A percentile compares a stretch with the other conserved stretches of the same genome.
phyloP scores from a whole-genome alignment of 495 filamentous ascomycete genomes.

The Delitschia confertaspora region DNA sequence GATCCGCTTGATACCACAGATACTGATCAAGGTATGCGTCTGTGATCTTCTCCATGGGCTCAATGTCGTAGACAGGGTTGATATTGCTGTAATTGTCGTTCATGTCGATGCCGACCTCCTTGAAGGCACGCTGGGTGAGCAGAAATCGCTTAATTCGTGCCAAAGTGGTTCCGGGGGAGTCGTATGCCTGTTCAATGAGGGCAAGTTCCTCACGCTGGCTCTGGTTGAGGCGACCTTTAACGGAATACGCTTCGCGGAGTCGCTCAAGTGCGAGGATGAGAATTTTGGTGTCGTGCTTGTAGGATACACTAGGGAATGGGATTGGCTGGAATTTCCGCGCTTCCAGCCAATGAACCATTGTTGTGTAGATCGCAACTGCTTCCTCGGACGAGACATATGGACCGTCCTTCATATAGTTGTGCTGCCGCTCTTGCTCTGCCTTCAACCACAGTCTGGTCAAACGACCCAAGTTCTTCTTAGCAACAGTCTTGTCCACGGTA shows the following conservation, averaged over 20 bases:
- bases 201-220: constrained; percentile 96
- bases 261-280: constrained; percentile 93
- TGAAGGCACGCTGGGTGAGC: constrained; percentile 94
- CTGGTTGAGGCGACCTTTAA: constrained; percentile 95
- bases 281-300: constrained; percentile 99
- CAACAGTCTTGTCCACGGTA: constrained; percentile 97
- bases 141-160: constrained; percentile 97
- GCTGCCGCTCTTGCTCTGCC: constrained; percentile 95
- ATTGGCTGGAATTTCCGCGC: constrained; percentile 97
- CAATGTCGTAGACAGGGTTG: constrained; percentile 98
- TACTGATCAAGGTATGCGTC: constrained; percentile 99
- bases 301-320: constrained; percentile 96
- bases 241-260: constrained; percentile 90
- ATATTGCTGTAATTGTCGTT: constrained; percentile 99
- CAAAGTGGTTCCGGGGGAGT: constrained; percentile 91
- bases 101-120: constrained; percentile 99
- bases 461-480: constrained; percentile 97
- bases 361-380: constrained; percentile 96
- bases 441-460: constrained; percentile 96
- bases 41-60: constrained; percentile 99
- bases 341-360: constrained; percentile 98
- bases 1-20: constrained; percentile 98
- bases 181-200: constrained; percentile 96
- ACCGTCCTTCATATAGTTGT: constrained; percentile 99
- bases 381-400: constrained; percentile 98